Percentiles rank a stretch among this genome's conserved stretches.
These are phyloP conservation scores for Trichoderma citrinoviride DNA, from an alignment of 2,329 filamentous ascomycete species.

Conservation along the genomic window DNA sequence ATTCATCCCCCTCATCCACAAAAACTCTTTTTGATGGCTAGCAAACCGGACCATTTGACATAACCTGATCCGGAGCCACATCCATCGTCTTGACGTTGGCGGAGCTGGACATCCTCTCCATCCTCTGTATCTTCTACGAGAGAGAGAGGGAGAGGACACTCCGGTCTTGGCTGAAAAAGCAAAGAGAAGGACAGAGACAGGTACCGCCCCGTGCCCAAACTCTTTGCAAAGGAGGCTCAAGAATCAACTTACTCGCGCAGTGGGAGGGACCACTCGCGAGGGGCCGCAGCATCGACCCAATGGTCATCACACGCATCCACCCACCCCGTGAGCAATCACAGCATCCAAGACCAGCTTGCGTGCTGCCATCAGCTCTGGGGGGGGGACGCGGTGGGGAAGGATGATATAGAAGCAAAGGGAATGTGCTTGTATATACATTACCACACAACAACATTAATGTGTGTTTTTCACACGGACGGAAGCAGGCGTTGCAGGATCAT, in stretches of 20 bases:
- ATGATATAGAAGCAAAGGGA: constrained; percentile 25
- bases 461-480: constrained; percentile 27
- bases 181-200: constrained; percentile 1
- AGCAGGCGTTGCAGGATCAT: constrained; percentile 28
- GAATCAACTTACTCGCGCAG: constrained; percentile 33
- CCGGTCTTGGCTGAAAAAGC: constrained; percentile 25
- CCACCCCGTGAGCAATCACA: constrained; percentile 20
- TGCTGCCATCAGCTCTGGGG: constrained; percentile 32
- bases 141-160: constrained; percentile 23
- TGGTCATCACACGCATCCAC: constrained; percentile 35
- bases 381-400: constrained; percentile 28
- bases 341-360: constrained; percentile 46
- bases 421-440: constrained; percentile 28
- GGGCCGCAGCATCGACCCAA: constrained; percentile 56
- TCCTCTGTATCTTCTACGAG: constrained; percentile 21
- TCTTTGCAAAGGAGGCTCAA: constrained; percentile 27
- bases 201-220: not conserved
- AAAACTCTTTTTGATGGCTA: constrained; percentile 31
- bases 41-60: constrained; percentile 31
- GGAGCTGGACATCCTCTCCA: constrained; percentile 26
- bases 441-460: constrained; percentile 32
- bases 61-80: constrained; percentile 32
- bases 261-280: constrained; percentile 35
- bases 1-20: constrained; percentile 29
- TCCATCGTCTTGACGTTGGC: constrained; percentile 29